Conservation (phyloP, 129 eudicot species). For the Calendula officinalis region DNA sequence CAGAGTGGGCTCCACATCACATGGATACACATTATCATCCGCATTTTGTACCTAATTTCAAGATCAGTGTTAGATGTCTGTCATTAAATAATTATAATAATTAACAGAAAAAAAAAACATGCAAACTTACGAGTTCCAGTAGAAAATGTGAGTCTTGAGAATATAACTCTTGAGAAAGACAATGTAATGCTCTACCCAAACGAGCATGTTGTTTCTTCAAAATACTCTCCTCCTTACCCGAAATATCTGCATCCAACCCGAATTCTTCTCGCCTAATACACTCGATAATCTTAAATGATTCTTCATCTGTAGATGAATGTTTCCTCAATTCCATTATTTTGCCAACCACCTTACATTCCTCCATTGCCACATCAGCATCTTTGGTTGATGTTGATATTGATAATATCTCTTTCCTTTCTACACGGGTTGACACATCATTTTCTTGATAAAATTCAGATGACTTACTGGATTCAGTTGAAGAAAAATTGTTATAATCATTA, state of each 20-base stretch:
- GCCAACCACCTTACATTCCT: slow-evolving; percentile 21
- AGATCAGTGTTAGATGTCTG: background rate
- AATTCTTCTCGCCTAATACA: slow-evolving; percentile 88
- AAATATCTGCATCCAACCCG: slow-evolving; percentile 66
- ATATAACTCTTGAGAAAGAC: slow-evolving; percentile 86
- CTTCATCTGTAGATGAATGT: slow-evolving; percentile 20
- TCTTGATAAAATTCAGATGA: slow-evolving; percentile 9
- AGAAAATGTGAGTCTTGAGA: slow-evolving; percentile 96
- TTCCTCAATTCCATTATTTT: slow-evolving; percentile 4
- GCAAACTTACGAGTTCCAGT: slow-evolving; percentile 69
- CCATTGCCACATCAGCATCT: slow-evolving; percentile 14
- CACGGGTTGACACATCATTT: slow-evolving; percentile 21
- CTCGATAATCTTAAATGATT: slow-evolving; percentile 56
- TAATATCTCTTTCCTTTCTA: slow-evolving; percentile 20
- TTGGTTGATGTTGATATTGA: slow-evolving; percentile 15
- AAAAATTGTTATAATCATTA: slow-evolving; percentile 48
- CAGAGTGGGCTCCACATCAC: slow-evolving; percentile 74
- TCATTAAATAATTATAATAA: background rate
- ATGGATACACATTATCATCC: slow-evolving; percentile 81
- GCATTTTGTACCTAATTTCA: slow-evolving; percentile 80
- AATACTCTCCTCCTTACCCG: slow-evolving; percentile 52
- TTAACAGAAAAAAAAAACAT: background rate
- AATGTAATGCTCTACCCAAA: slow-evolving; percentile 88
- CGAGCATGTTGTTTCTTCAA: slow-evolving; percentile 94
- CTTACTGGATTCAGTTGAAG: slow-evolving; percentile 27